A percentile compares a stretch with the other conserved stretches of the same genome.
Evolutionary conservation across 2,329 filamentous ascomycete species (phyloP).

Genomic region (Botrytis paeoniae): DNA sequence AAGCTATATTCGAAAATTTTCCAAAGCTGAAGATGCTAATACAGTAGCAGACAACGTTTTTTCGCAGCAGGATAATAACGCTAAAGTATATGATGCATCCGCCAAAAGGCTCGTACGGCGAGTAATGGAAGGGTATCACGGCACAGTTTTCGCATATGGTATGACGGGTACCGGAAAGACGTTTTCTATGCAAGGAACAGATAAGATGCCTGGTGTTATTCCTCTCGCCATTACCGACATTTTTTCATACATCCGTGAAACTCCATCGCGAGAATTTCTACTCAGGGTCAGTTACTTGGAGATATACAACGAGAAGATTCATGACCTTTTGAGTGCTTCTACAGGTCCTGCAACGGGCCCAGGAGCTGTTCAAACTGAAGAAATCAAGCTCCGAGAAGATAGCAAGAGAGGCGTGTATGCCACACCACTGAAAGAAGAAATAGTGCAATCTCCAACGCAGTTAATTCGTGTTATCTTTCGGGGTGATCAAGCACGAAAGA

Average conservation of each 20-base stretch:
- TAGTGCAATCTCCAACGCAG: constrained; percentile 96
- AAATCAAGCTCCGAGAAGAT: constrained; percentile 96
- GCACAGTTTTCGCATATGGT: constrained; percentile 96
- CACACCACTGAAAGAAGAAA: constrained; percentile 93
- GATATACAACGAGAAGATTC: constrained; percentile 98
- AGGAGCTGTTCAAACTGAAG: constrained; percentile 65
- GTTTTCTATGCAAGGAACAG: constrained; percentile 98
- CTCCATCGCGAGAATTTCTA: constrained; percentile 88
- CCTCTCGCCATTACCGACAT: constrained; percentile 97
- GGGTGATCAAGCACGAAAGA: constrained; percentile 85
- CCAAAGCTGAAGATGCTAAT: constrained; percentile 23
- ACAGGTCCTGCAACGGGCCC: constrained; percentile 52
- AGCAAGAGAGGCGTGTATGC: constrained; percentile 96
- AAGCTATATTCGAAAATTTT: constrained; percentile 33
- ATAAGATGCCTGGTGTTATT: constrained; percentile 92
- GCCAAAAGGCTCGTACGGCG: constrained; percentile 91
- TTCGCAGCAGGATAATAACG: constrained; percentile 87
- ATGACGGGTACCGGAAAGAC: constrained; percentile 99
- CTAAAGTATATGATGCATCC: constrained; percentile 88
- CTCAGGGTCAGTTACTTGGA: constrained; percentile 96
- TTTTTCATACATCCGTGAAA: constrained; percentile 98
- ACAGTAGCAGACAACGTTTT: constrained; percentile 83
- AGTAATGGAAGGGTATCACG: constrained; percentile 99
- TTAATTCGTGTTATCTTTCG: constrained; percentile 90
- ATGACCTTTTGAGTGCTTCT: constrained; percentile 82